phyloP scores from a whole-genome alignment of 176 grass and related monocot genomes.

The Oryza longistaminata region DNA sequence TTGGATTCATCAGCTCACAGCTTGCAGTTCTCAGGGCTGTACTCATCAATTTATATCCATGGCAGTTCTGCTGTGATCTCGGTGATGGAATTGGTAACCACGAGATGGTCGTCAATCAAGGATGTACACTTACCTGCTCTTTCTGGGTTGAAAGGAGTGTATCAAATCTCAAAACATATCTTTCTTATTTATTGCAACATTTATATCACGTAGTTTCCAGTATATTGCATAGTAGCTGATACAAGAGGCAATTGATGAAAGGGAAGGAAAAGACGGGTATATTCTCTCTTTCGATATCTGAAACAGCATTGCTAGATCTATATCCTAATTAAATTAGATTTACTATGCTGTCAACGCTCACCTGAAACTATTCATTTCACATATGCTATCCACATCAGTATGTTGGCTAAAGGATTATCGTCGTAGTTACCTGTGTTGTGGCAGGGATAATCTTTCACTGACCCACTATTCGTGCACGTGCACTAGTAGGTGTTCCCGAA shows the following conservation, averaged over 20 bases:
- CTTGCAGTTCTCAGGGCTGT: slow-evolving; percentile 31
- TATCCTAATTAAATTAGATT: background rate
- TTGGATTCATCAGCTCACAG: slow-evolving; percentile 28
- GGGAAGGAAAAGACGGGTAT: slow-evolving; percentile 35
- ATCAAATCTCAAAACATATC: slow-evolving; percentile 33
- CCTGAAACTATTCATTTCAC: background rate
- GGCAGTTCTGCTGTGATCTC: slow-evolving; percentile 25
- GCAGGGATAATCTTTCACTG: slow-evolving; percentile 12
- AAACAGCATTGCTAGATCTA: slow-evolving; percentile 14
- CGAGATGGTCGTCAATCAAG: slow-evolving; percentile 15
- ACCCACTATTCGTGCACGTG: slow-evolving; percentile 10
- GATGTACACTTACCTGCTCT: slow-evolving; percentile 45
- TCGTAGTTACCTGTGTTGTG: slow-evolving; percentile 16
- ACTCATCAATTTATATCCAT: slow-evolving; percentile 41
- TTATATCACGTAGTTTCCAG: slow-evolving; percentile 46
- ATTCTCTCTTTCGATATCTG: slow-evolving; percentile 23
- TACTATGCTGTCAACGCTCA: background rate
- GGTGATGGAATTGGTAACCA: slow-evolving; percentile 1
- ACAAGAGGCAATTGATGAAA: slow-evolving; percentile 52
- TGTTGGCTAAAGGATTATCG: background rate
- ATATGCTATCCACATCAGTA: background rate
- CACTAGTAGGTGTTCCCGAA: slow-evolving; percentile 12
- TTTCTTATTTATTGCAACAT: slow-evolving; percentile 51
- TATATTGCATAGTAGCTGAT: slow-evolving; percentile 46
- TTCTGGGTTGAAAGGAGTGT: slow-evolving; percentile 25